These are phyloP conservation scores for Secale cereale DNA, from an alignment of 176 grass and related monocot species.

Conservation along the genomic window DNA sequence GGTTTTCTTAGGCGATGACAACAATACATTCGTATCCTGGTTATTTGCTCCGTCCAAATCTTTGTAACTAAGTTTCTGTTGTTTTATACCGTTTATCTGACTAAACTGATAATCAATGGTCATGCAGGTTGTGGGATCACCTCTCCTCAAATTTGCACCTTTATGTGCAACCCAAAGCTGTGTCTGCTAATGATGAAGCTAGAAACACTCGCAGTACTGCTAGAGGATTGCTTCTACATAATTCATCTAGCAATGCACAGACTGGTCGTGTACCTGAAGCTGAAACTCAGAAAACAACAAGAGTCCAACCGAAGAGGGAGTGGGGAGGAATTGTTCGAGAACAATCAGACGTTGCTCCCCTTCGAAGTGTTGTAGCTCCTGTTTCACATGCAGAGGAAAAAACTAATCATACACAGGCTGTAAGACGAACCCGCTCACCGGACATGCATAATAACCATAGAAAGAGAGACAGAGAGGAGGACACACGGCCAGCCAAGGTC, in stretches of 20 bases:
- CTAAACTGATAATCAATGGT: neutral
- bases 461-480: constrained; percentile 56
- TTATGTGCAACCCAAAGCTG: constrained; percentile 57
- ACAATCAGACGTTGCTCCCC: constrained; percentile 51
- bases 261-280: constrained; percentile 32
- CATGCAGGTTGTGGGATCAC: constrained; percentile 92
- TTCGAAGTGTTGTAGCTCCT: constrained; percentile 69
- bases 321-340: constrained; percentile 44
- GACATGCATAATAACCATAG: constrained; percentile 35
- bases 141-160: constrained; percentile 75
- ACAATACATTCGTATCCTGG: constrained; percentile 77
- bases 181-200: constrained; percentile 23
- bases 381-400: constrained; percentile 54
- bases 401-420: constrained; percentile 19
- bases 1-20: constrained; percentile 79
- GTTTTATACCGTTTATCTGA: neutral
- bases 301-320: constrained; percentile 48
- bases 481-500: constrained; percentile 54
- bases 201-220: constrained; percentile 21
- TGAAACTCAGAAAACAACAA: constrained; percentile 35
- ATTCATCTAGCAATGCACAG: constrained; percentile 19
- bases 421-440: constrained; percentile 26
- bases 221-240: constrained; percentile 27
- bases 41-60: constrained; percentile 24
- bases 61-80: neutral